These are phyloP conservation scores for Davidsoniella neocaledoniae DNA, from an alignment of 2,329 filamentous ascomycete genomes.

Conservation along the genomic window DNA sequence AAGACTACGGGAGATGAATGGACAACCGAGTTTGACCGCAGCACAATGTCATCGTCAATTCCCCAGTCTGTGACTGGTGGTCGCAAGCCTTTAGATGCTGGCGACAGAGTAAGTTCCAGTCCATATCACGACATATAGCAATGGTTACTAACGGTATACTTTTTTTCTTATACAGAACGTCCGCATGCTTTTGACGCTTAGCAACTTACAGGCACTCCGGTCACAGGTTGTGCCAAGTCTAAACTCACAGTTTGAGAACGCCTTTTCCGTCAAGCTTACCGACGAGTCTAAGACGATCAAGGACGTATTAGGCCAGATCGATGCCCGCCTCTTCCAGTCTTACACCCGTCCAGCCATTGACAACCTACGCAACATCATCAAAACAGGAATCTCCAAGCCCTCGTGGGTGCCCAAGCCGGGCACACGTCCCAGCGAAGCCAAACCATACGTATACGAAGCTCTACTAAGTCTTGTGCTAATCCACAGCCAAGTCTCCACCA, in stretches of 20 bases:
- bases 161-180: slow-evolving; percentile 44
- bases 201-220: slow-evolving; percentile 74
- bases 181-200: slow-evolving; percentile 83
- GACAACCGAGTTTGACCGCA: slow-evolving; percentile 29
- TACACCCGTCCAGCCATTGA: slow-evolving; percentile 70
- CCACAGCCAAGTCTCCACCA: slow-evolving; percentile 77
- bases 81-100: slow-evolving; percentile 34
- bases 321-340: slow-evolving; percentile 76
- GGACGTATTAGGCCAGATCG: slow-evolving; percentile 80
- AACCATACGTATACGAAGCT: slow-evolving; percentile 76
- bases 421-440: slow-evolving; percentile 53
- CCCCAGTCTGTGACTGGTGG: slow-evolving; percentile 16
- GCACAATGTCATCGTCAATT: slow-evolving; percentile 9
- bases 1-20: slow-evolving; percentile 48
- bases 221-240: slow-evolving; percentile 69
- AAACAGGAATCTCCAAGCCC: slow-evolving; percentile 50
- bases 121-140: neutral
- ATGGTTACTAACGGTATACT: neutral
- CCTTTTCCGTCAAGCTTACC: slow-evolving; percentile 85
- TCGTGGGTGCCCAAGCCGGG: slow-evolving; percentile 49
- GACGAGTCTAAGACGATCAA: slow-evolving; percentile 86
- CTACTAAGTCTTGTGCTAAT: slow-evolving; percentile 76
- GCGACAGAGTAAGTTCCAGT: slow-evolving; percentile 33
- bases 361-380: slow-evolving; percentile 51
- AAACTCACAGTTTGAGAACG: slow-evolving; percentile 82